These are phyloP conservation scores for Phytophthora sojae DNA, from an alignment of 352 stramenopile species.

Conservation along the genomic window DNA sequence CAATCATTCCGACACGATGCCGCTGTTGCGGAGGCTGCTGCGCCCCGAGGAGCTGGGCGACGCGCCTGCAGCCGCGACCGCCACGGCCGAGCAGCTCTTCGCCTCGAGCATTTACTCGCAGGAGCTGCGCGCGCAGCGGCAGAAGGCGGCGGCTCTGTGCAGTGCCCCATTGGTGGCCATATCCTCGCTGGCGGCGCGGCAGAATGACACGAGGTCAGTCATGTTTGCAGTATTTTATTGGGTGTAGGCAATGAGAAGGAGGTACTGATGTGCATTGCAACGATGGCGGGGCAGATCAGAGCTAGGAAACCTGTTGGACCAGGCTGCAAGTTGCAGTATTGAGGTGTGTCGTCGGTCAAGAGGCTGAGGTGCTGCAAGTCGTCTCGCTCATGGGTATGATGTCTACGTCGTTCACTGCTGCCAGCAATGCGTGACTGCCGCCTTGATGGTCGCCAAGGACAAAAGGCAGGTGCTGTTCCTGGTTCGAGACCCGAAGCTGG, in stretches of 20 bases:
- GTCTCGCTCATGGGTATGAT: background rate
- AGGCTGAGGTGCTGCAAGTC: conserved; percentile 5
- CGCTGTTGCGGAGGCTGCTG: conserved; percentile 45
- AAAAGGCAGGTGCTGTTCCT: conserved; percentile 28
- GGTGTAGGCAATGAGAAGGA: background rate
- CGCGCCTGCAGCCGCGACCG: conserved; percentile 6
- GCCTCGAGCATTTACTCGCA: conserved; percentile 56
- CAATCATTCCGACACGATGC: conserved; percentile 45
- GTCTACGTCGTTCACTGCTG: background rate
- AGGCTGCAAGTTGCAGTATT: conserved; percentile 16
- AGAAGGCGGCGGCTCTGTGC: conserved; percentile 46
- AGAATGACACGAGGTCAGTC: conserved; percentile 12
- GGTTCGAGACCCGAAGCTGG: conserved; percentile 29
- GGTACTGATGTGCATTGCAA: conserved; percentile 11
- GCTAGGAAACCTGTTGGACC: conserved; percentile 12
- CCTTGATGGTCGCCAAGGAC: conserved; percentile 20
- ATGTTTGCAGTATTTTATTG: background rate
- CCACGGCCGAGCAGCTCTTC: conserved; percentile 61
- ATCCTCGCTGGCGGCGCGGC: conserved; percentile 27
- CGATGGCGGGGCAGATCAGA: conserved; percentile 12
- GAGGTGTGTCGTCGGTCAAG: conserved; percentile 13
- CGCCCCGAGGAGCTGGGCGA: conserved; percentile 23
- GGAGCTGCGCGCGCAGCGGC: conserved; percentile 31
- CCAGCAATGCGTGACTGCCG: conserved; percentile 31
- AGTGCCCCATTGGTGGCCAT: conserved; percentile 45